Evolutionary conservation across 78 protist species (phyloP).

Genomic region (Trichosphaerium sp.): DNA sequence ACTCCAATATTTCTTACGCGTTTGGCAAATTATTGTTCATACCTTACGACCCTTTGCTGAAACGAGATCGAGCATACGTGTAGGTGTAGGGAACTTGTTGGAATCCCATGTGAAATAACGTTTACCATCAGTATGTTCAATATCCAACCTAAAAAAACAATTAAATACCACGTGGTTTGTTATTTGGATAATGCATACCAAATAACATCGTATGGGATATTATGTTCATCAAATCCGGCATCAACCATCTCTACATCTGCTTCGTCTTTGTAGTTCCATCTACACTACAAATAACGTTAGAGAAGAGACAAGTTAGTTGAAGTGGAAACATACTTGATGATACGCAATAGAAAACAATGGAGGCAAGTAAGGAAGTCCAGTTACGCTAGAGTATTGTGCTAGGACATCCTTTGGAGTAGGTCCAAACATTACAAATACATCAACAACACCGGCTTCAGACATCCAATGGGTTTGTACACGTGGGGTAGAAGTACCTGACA

Average conservation of each 20-base stretch:
- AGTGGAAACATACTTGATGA: too few relatives aligned
- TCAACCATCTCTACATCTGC: conserved; percentile 22
- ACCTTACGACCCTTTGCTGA: conserved; percentile 55
- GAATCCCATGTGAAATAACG: conserved; percentile 96
- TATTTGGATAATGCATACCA: too few relatives aligned
- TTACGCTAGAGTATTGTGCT: conserved; percentile 59
- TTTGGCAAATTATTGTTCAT: too few relatives aligned
- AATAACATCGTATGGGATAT: conserved; percentile 89
- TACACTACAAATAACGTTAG: too few relatives aligned
- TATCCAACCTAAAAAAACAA: too few relatives aligned
- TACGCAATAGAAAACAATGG: conserved; percentile 86
- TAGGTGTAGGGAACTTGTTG: conserved; percentile 80
- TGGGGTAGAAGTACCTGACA: background rate
- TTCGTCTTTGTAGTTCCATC: conserved; percentile 94
- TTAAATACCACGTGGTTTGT: too few relatives aligned
- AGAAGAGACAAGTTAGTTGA: too few relatives aligned
- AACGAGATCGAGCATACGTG: conserved; percentile 45
- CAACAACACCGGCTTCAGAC: conserved; percentile 78
- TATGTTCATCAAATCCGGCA: conserved; percentile 40
- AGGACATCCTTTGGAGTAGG: conserved; percentile 43
- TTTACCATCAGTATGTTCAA: conserved; percentile 97
- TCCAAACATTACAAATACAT: conserved; percentile 82
- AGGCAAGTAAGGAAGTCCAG: conserved; percentile 85
- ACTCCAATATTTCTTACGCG: too few relatives aligned
- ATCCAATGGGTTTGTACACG: conserved; percentile 63